These are phyloP conservation scores for Vitis riparia DNA, from an alignment of 164 flowering plant genomes.

Conservation along the genomic window DNA sequence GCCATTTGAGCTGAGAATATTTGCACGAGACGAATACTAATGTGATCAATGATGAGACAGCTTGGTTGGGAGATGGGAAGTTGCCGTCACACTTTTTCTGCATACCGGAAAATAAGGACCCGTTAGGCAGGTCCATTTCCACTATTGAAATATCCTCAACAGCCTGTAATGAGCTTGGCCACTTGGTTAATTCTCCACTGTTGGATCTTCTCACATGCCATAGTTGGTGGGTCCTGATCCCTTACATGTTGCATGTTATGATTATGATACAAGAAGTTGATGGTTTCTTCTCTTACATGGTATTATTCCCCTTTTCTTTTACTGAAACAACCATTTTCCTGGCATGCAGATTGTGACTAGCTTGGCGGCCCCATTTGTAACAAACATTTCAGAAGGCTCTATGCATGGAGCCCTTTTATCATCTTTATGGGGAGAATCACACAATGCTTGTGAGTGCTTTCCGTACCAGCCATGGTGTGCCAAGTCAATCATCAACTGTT, in stretches of 20 bases:
- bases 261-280: not conserved
- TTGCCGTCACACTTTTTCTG: not conserved
- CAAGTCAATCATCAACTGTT: not conserved
- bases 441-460: not conserved
- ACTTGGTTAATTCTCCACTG: not conserved
- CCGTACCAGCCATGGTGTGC: constrained; percentile 4
- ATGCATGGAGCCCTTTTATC: not conserved
- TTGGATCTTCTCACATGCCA: not conserved
- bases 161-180: not conserved
- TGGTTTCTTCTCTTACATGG: not conserved
- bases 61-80: constrained; percentile 2
- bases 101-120: not conserved
- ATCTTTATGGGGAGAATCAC: not conserved
- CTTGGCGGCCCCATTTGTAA: constrained; percentile 11
- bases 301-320: not conserved
- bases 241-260: not conserved
- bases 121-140: not conserved
- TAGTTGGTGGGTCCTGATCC: not conserved
- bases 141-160: not conserved
- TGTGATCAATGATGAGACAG: not conserved
- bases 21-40: not conserved
- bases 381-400: not conserved
- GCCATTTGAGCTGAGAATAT: not conserved
- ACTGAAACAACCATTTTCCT: constrained; percentile 14
- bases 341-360: constrained; percentile 20